A percentile compares a stretch with the other conserved stretches of the same genome.
Evolutionary conservation across 73 alveolate species (phyloP).

Genomic region (Stentor coeruleus): DNA sequence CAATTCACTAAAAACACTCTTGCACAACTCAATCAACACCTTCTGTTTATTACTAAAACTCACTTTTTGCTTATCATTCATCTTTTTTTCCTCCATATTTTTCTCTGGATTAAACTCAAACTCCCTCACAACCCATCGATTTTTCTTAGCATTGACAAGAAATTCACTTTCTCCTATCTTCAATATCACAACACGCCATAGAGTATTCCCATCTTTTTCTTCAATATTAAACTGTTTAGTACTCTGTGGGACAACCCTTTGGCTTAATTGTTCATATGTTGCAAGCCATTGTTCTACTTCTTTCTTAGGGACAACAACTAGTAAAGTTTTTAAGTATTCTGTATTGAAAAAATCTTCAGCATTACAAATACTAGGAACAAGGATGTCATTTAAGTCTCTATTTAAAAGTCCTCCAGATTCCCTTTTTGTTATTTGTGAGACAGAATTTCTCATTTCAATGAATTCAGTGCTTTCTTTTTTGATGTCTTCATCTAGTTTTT

Average conservation of each 20-base stretch:
- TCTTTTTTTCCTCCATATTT: slow-evolving; percentile 50
- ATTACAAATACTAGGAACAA: slow-evolving; percentile 32
- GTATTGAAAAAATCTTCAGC: slow-evolving; percentile 50
- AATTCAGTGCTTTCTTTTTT: slow-evolving; percentile 41
- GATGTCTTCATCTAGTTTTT: slow-evolving; percentile 45
- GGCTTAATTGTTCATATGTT: slow-evolving; percentile 42
- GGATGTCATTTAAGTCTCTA: slow-evolving; percentile 63
- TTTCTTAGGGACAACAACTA: slow-evolving; percentile 47
- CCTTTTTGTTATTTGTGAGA: slow-evolving; percentile 34
- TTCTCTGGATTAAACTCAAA: slow-evolving; percentile 57
- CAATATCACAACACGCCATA: slow-evolving; percentile 73
- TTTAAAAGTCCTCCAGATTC: slow-evolving; percentile 59
- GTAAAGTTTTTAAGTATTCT: slow-evolving; percentile 47
- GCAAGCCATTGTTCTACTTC: slow-evolving; percentile 34
- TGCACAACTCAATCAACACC: slow-evolving; percentile 56
- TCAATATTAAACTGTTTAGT: slow-evolving; percentile 60
- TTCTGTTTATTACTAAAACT: slow-evolving; percentile 28
- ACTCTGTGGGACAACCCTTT: slow-evolving; percentile 49
- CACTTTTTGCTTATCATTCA: slow-evolving; percentile 13
- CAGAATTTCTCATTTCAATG: slow-evolving; percentile 40
- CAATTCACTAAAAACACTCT: slow-evolving; percentile 67
- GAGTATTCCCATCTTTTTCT: slow-evolving; percentile 67
- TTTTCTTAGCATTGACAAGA: slow-evolving; percentile 47
- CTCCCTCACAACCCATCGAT: slow-evolving; percentile 50
- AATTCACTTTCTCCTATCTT: slow-evolving; percentile 33